Conservation (phyloP, 75 land plant species). For the Azolla pinnata region DNA sequence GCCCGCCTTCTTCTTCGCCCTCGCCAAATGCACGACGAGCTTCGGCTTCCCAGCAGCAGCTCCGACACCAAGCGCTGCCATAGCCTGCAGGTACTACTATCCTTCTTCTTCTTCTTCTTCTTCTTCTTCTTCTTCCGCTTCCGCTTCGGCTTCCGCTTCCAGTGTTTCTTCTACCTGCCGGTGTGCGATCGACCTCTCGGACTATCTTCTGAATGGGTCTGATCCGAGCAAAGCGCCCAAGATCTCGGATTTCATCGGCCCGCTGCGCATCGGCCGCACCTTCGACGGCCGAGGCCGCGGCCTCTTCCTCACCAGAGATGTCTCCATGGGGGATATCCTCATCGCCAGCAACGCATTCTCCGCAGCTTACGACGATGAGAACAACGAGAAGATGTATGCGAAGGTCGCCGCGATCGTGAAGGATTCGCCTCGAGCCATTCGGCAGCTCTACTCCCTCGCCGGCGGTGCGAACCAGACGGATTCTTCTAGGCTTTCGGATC, state of each 20-base stretch:
- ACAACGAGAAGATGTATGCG: slow-evolving; percentile 1
- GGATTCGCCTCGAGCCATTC: slow-evolving; percentile 9
- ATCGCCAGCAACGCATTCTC: slow-evolving; percentile 30
- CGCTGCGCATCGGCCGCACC: slow-evolving; percentile 9
- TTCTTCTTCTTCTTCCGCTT: too few relatives aligned
- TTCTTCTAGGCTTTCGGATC: too few relatives aligned
- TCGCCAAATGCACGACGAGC: too few relatives aligned
- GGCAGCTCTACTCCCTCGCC: slow-evolving; percentile 14
- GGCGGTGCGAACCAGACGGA: background rate
- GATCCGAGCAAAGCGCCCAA: slow-evolving; percentile 11
- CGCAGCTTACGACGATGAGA: background rate
- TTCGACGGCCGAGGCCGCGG: slow-evolving; percentile 24
- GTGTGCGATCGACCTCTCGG: slow-evolving; percentile 9
- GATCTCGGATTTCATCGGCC: slow-evolving; percentile 19
- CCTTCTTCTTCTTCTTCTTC: too few relatives aligned
- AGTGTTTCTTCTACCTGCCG: too few relatives aligned
- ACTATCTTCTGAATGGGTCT: slow-evolving; percentile 1
- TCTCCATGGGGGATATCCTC: slow-evolving; percentile 19
- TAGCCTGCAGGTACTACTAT: too few relatives aligned
- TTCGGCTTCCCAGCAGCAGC: too few relatives aligned
- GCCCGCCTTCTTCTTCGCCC: too few relatives aligned
- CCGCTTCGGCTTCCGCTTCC: too few relatives aligned
- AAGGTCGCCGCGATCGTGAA: slow-evolving; percentile 7
- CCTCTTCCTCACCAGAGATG: slow-evolving; percentile 15
- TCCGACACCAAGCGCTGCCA: too few relatives aligned